Percentiles rank a stretch among this genome's conserved stretches.
Conservation (phyloP, 2,329 filamentous ascomycete species). For the Beauveria sp. region DNA sequence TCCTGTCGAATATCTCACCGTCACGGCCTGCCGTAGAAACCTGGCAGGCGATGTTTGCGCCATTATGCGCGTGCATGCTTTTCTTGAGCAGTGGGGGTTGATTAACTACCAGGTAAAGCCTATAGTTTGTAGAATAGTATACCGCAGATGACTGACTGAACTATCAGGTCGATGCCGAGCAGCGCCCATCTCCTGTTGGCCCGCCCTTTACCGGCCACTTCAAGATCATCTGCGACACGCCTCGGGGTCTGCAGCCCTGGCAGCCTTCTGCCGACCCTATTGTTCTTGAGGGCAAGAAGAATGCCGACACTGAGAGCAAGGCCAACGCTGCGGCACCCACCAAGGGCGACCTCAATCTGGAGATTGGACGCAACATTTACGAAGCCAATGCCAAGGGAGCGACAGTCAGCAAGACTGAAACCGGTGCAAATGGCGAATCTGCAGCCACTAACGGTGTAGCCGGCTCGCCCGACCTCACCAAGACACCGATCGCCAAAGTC, state of each 20-base stretch:
- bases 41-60: conserved; percentile 95
- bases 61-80: conserved; percentile 97
- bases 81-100: conserved; percentile 96
- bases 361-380: conserved; percentile 91
- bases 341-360: conserved; percentile 82
- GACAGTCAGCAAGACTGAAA: conserved; percentile 62
- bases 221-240: conserved; percentile 90
- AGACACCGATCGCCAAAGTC: conserved; percentile 59
- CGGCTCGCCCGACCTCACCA: conserved; percentile 53
- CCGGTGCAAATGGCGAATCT: conserved; percentile 70
- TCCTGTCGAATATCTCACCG: conserved; percentile 90
- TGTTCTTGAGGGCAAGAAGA: conserved; percentile 53
- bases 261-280: conserved; percentile 78
- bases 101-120: conserved; percentile 89
- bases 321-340: conserved; percentile 56
- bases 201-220: conserved; percentile 98
- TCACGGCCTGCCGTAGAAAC: conserved; percentile 91
- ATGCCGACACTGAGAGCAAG: conserved; percentile 63
- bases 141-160: background rate
- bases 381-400: conserved; percentile 76
- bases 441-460: conserved; percentile 57
- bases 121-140: background rate
- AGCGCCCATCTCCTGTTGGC: conserved; percentile 88
- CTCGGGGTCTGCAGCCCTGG: conserved; percentile 87
- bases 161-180: conserved; percentile 83